Conservation (phyloP, 306 rosid species). For the Urtica urens region DNA sequence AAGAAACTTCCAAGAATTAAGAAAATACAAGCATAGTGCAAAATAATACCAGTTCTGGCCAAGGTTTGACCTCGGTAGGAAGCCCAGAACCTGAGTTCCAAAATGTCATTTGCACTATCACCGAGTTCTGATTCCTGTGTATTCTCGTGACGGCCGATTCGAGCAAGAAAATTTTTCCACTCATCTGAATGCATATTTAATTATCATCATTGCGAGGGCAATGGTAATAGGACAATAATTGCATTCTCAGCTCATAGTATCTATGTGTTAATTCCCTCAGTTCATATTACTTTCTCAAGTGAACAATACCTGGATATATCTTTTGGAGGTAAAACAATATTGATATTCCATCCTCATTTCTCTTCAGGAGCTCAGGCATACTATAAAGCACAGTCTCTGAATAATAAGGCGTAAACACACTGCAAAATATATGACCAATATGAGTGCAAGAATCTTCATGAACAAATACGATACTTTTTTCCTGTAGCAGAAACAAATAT, state of each 20-base stretch:
- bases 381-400: constrained; percentile 89
- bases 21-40: constrained; percentile 6
- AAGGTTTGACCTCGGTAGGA: constrained; percentile 93
- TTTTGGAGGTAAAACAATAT: constrained; percentile 85
- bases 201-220: background rate
- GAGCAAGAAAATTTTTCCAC: constrained; percentile 86
- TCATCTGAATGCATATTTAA: constrained; percentile 44
- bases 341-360: constrained; percentile 92
- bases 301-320: constrained; percentile 57
- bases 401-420: constrained; percentile 95
- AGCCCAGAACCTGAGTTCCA: constrained; percentile 94
- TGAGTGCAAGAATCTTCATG: constrained; percentile 20
- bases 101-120: constrained; percentile 51
- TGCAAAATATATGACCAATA: constrained; percentile 30
- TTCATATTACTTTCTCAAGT: background rate
- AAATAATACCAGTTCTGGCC: constrained; percentile 77
- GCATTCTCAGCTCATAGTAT: too few species aligned
- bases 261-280: background rate
- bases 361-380: constrained; percentile 65
- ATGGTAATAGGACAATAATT: background rate
- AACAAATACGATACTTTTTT: background rate
- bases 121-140: constrained; percentile 44
- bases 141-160: constrained; percentile 78
- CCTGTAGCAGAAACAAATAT: too few species aligned
- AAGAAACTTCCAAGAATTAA: background rate